These are phyloP conservation scores for Oryza longistaminata DNA, from an alignment of 176 grass and related monocot genomes.

Conservation along the genomic window DNA sequence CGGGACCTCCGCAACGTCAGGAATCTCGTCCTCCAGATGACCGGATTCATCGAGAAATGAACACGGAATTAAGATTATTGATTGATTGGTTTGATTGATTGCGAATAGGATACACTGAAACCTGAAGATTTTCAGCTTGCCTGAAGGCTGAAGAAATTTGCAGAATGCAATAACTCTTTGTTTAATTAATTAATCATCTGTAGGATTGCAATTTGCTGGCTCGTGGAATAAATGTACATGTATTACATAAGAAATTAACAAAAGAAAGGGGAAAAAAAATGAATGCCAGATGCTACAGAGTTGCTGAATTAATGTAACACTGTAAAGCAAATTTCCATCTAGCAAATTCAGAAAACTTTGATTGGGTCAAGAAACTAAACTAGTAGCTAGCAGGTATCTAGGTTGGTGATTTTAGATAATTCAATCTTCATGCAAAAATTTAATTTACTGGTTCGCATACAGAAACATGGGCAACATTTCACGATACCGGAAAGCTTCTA, in stretches of 20 bases:
- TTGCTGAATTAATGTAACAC: not conserved
- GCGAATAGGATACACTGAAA: not conserved
- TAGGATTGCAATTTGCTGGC: not conserved
- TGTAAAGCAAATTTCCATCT: not conserved
- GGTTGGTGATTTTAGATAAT: no score
- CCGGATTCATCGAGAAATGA: slow-evolving; percentile 83
- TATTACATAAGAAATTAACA: not conserved
- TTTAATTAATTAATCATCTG: not conserved
- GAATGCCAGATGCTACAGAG: not conserved
- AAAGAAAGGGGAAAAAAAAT: not conserved
- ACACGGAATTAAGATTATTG: not conserved
- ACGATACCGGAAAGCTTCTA: no score
- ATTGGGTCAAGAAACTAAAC: not conserved
- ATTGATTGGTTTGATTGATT: not conserved
- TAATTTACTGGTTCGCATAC: not conserved
- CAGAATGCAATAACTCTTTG: not conserved
- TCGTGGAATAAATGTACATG: slow-evolving; percentile 24
- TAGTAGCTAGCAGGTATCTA: not conserved
- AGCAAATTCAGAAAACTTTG: not conserved
- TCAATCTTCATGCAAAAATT: not conserved
- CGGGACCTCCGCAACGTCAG: slow-evolving; percentile 58
- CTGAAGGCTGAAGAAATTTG: not conserved
- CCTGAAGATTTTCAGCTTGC: slow-evolving; percentile 12
- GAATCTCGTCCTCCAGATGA: slow-evolving; percentile 65
- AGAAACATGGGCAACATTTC: no score